Evolutionary conservation across 2,329 filamentous ascomycete genomes (phyloP).

Genomic region (Aspergillus ruber): DNA sequence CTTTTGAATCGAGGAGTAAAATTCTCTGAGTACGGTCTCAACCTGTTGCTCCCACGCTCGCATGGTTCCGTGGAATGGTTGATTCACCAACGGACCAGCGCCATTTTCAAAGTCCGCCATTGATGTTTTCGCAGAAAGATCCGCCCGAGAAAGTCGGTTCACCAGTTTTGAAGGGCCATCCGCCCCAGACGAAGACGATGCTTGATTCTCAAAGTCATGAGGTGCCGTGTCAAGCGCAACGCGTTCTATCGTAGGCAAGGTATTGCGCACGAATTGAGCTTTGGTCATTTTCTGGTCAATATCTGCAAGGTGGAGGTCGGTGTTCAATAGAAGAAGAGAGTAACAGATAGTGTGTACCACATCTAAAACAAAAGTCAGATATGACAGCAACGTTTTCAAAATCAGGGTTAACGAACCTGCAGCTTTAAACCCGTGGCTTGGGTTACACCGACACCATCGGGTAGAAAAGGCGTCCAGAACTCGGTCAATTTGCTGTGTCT

Average conservation of each 20-base stretch:
- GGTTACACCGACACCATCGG: slow-evolving; percentile 90
- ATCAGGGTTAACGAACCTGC: slow-evolving; percentile 52
- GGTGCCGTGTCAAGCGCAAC: slow-evolving; percentile 67
- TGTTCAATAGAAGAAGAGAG: slow-evolving; percentile 90
- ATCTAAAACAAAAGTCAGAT: slow-evolving; percentile 50
- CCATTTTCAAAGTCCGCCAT: slow-evolving; percentile 26
- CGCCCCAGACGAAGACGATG: slow-evolving; percentile 7
- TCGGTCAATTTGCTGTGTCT: slow-evolving; percentile 94
- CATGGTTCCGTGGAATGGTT: slow-evolving; percentile 66
- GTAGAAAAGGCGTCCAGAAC: slow-evolving; percentile 84
- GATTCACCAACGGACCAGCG: slow-evolving; percentile 66
- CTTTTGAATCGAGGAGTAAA: slow-evolving; percentile 82
- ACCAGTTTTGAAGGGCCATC: slow-evolving; percentile 15
- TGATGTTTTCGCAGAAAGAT: slow-evolving; percentile 17
- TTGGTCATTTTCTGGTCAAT: slow-evolving; percentile 96
- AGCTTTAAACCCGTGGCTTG: slow-evolving; percentile 85
- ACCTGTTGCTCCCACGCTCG: slow-evolving; percentile 83
- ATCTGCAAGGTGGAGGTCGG: slow-evolving; percentile 88
- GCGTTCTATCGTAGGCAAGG: slow-evolving; percentile 78
- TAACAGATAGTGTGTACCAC: slow-evolving; percentile 97
- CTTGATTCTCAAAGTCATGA: slow-evolving; percentile 51
- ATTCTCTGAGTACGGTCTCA: slow-evolving; percentile 84
- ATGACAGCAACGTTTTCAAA: background rate
- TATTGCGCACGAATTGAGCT: slow-evolving; percentile 92
- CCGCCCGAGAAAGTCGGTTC: slow-evolving; percentile 21